Evolutionary conservation across 2,329 filamentous ascomycete species (phyloP).

Genomic region (Herpotrichia juniperi): DNA sequence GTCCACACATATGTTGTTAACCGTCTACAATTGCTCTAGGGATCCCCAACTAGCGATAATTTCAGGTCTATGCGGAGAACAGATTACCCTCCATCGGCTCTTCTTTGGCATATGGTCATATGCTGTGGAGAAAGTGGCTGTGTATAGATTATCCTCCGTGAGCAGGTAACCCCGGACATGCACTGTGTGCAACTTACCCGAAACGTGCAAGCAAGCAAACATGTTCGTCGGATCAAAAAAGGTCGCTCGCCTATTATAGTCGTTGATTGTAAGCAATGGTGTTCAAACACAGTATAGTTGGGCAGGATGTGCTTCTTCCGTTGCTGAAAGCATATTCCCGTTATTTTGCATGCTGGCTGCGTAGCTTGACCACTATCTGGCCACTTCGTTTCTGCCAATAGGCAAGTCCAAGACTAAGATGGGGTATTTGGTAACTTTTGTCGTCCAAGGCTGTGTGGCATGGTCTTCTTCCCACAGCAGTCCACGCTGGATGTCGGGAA

Average conservation of each 20-base stretch:
- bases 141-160: constrained; percentile 7
- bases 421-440: neutral
- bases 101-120: neutral
- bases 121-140: constrained; percentile 2
- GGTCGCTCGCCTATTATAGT: neutral
- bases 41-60: constrained; percentile 9
- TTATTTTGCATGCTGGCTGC: neutral
- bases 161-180: constrained; percentile 5
- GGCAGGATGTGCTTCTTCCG: neutral
- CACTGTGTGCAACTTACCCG: constrained; percentile 6
- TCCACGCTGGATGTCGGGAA: constrained; percentile 3
- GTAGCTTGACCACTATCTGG: constrained; percentile 1
- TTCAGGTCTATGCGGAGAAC: constrained; percentile 2
- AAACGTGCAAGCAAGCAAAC: constrained; percentile 5
- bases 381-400: neutral
- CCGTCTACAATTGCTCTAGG: neutral
- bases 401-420: constrained; percentile 3
- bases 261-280: neutral
- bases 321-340: neutral
- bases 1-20: neutral
- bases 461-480: constrained; percentile 8
- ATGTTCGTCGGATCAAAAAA: constrained; percentile 3
- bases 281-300: neutral
- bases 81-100: constrained; percentile 2
- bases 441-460: neutral